Percentiles rank a stretch among this genome's conserved stretches.
These are phyloP conservation scores for Cylindrodendrum hubeiense DNA, from an alignment of 2,329 filamentous ascomycete genomes.

Conservation along the genomic window DNA sequence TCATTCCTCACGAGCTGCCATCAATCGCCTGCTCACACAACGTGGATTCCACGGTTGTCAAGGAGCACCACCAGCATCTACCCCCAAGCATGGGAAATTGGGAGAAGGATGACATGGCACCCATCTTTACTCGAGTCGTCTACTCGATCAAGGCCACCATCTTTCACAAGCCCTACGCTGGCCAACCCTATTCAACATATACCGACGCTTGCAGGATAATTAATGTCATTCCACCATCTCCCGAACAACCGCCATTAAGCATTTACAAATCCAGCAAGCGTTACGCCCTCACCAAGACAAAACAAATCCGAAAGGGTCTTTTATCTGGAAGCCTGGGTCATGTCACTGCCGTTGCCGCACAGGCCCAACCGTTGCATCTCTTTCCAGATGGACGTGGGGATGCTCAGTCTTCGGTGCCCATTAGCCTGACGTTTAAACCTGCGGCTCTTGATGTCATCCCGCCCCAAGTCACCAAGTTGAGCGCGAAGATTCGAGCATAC, in stretches of 20 bases:
- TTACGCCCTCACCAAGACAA: background rate
- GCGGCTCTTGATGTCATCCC: background rate
- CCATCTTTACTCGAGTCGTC: background rate
- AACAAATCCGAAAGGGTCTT: background rate
- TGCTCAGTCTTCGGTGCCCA: background rate
- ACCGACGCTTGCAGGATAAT: background rate
- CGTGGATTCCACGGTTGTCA: background rate
- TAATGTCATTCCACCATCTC: background rate
- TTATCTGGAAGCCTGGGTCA: background rate
- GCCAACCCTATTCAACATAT: background rate
- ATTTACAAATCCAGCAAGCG: background rate
- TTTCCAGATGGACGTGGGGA: background rate
- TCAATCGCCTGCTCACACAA: background rate
- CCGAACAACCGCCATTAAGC: slow-evolving; percentile 1
- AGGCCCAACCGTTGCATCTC: background rate
- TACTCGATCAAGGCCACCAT: background rate
- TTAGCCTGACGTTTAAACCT: background rate
- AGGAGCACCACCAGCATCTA: background rate
- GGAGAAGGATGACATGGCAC: background rate
- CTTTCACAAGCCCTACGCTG: background rate
- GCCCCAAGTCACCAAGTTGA: background rate
- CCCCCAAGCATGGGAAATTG: background rate
- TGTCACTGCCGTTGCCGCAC: background rate
- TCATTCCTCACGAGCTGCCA: background rate
- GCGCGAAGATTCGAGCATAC: background rate